Conservation (phyloP, 495 filamentous ascomycete species). For the Lophiostoma macrostomum region DNA sequence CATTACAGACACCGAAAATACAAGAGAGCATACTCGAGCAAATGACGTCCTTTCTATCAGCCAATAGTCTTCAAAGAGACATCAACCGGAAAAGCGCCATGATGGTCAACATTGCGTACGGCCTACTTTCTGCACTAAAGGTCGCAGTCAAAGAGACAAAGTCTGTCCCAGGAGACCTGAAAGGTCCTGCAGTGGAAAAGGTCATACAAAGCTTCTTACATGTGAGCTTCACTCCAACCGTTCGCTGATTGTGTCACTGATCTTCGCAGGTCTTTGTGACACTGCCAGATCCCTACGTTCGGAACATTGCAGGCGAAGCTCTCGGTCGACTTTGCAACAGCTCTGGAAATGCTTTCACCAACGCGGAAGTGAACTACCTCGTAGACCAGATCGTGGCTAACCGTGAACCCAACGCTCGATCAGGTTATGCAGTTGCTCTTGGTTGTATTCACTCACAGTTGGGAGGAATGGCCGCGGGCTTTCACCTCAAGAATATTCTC, state of each 20-base stretch:
- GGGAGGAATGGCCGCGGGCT: slow-evolving; percentile 96
- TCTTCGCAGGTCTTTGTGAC: slow-evolving; percentile 62
- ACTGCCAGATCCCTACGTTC: slow-evolving; percentile 78
- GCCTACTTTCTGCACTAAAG: slow-evolving; percentile 74
- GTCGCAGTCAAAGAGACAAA: slow-evolving; percentile 77
- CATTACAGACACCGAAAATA: slow-evolving; percentile 81
- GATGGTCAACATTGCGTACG: slow-evolving; percentile 82
- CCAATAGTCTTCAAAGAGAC: slow-evolving; percentile 75
- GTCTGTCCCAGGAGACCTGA: slow-evolving; percentile 70
- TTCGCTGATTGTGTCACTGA: background rate
- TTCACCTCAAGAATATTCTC: slow-evolving; percentile 92
- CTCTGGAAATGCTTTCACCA: slow-evolving; percentile 84
- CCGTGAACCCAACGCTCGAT: slow-evolving; percentile 85
- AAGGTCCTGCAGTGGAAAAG: slow-evolving; percentile 74
- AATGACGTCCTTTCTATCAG: slow-evolving; percentile 78
- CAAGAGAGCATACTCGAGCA: slow-evolving; percentile 96
- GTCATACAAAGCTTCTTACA: slow-evolving; percentile 79
- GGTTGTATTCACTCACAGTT: slow-evolving; percentile 93
- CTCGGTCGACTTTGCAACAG: slow-evolving; percentile 87
- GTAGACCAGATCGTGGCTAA: slow-evolving; percentile 92
- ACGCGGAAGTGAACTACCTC: slow-evolving; percentile 83
- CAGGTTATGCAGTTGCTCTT: slow-evolving; percentile 89
- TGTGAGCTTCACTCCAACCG: slow-evolving; percentile 39
- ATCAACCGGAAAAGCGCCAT: slow-evolving; percentile 85
- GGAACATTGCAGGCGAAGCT: slow-evolving; percentile 80